Evolutionary conservation across 2,329 filamentous ascomycete species (phyloP).

Genomic region (Fusarium solani-melongenae): DNA sequence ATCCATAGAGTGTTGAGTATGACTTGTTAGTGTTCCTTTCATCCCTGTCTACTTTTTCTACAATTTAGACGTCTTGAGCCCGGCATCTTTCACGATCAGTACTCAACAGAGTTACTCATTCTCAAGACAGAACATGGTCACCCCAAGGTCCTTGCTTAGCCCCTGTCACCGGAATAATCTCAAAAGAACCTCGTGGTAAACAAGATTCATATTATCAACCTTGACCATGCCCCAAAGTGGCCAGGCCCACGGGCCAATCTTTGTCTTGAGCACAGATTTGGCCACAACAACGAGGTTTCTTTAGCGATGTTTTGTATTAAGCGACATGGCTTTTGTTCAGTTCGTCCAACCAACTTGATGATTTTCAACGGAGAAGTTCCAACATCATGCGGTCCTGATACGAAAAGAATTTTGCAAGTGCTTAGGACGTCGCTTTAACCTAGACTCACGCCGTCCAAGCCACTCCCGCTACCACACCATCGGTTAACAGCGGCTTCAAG

Average conservation of each 20-base stretch:
- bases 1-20: background rate
- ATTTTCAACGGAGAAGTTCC: background rate
- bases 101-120: background rate
- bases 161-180: background rate
- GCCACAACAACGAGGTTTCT: background rate
- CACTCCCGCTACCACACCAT: background rate
- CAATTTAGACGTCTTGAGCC: background rate
- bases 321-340: background rate
- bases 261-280: background rate
- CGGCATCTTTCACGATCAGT: background rate
- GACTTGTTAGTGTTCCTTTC: background rate
- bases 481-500: background rate
- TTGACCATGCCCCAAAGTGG: background rate
- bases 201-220: background rate
- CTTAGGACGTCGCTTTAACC: background rate
- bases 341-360: background rate
- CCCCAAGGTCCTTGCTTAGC: background rate
- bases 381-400: background rate
- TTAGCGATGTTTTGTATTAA: background rate
- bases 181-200: background rate
- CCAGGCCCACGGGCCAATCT: background rate
- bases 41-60: background rate
- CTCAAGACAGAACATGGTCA: background rate
- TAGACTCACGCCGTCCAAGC: background rate
- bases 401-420: background rate